Evolutionary conservation across 169 alveolate genomes (phyloP).

Genomic region (Sarcocystis neurona): DNA sequence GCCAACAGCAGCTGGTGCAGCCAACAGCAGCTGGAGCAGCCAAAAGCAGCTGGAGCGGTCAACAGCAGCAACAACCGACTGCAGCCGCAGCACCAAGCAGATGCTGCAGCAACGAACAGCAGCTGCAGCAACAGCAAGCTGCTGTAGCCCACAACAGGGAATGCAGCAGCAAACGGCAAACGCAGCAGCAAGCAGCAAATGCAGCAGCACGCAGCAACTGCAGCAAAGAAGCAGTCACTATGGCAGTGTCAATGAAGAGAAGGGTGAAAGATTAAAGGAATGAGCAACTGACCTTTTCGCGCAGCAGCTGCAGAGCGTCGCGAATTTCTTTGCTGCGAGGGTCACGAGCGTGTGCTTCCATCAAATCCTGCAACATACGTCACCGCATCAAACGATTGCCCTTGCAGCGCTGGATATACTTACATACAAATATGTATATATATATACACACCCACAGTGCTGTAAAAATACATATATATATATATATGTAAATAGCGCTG

Average conservation of each 20-base stretch:
- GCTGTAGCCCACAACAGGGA: background rate
- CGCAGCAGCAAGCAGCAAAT: background rate
- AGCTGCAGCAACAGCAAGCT: background rate
- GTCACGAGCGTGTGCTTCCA: constrained; percentile 9
- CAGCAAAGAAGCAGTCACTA: background rate
- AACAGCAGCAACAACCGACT: background rate
- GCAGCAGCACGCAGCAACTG: background rate
- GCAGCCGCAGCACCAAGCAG: background rate
- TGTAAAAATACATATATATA: no score
- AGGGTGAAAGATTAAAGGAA: no score
- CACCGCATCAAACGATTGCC: no score
- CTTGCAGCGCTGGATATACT: no score
- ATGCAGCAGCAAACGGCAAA: background rate
- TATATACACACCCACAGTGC: no score
- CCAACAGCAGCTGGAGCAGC: background rate
- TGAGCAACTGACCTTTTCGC: constrained; percentile 2
- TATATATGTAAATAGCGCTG: no score
- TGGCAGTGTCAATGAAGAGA: no score
- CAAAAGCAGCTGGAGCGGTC: no score
- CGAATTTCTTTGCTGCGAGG: constrained; percentile 15
- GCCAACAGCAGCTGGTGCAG: no score
- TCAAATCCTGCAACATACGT: background rate
- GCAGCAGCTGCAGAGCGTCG: constrained; percentile 18
- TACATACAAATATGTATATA: no score
- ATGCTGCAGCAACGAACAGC: background rate